Conservation (phyloP, 2,329 filamentous ascomycete species). For the Pezicula radicicola region DNA sequence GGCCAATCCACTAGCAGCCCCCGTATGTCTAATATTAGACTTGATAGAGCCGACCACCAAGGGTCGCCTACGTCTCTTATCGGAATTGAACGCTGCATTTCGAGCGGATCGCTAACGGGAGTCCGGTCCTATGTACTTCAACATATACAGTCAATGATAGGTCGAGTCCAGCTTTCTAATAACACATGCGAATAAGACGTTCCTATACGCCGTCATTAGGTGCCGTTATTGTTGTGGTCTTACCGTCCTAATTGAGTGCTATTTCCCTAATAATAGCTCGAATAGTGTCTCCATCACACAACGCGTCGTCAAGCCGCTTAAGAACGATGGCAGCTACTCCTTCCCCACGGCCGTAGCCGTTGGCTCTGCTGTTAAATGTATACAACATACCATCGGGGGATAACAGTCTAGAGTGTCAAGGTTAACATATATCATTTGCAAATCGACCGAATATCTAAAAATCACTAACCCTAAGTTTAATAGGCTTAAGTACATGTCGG, state of each 20-base stretch:
- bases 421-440: constrained; percentile 32
- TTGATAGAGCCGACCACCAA: constrained; percentile 20
- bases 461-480: not conserved
- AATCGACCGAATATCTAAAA: no score
- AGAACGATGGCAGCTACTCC: constrained; percentile 57
- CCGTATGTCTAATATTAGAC: constrained; percentile 23
- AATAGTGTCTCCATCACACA: constrained; percentile 38
- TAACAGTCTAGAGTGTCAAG: constrained; percentile 10
- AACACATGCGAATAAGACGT: constrained; percentile 15
- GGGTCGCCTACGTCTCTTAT: constrained; percentile 3
- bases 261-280: constrained; percentile 39
- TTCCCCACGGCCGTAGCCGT: constrained; percentile 64
- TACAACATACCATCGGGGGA: constrained; percentile 19
- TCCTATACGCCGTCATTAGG: constrained; percentile 42
- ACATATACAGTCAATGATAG: not conserved
- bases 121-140: constrained; percentile 20
- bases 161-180: constrained; percentile 13
- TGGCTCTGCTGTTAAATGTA: constrained; percentile 54
- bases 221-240: constrained; percentile 41
- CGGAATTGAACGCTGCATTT: constrained; percentile 14
- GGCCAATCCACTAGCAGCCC: constrained; percentile 31
- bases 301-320: constrained; percentile 49
- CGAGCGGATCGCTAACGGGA: constrained; percentile 23
- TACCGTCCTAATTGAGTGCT: constrained; percentile 42
- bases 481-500: constrained; percentile 29